Evolutionary conservation across 805 yeast species (phyloP).

Genomic region (Saccharomyces jurei): DNA sequence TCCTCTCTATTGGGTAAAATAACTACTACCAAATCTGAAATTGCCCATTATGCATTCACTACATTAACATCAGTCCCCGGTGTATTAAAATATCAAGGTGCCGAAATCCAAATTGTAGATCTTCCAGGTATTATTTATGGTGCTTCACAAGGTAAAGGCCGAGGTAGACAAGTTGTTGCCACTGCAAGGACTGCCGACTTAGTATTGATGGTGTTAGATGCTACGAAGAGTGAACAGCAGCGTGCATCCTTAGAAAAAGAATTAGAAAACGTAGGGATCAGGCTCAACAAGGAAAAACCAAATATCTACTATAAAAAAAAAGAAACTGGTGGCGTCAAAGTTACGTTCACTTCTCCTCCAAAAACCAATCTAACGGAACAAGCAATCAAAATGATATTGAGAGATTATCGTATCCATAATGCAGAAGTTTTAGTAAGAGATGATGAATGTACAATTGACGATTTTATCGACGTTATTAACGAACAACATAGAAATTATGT

Average conservation of each 20-base stretch:
- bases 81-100: slow-evolving; percentile 88
- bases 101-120: slow-evolving; percentile 95
- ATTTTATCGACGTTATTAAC: slow-evolving; percentile 84
- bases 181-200: slow-evolving; percentile 93
- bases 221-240: slow-evolving; percentile 89
- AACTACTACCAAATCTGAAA: slow-evolving; percentile 88
- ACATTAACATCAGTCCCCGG: slow-evolving; percentile 96
- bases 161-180: slow-evolving; percentile 94
- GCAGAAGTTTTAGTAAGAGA: slow-evolving; percentile 90
- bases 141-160: slow-evolving; percentile 93
- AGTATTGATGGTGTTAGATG: slow-evolving; percentile 88
- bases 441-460: slow-evolving; percentile 84
- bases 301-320: slow-evolving; percentile 68
- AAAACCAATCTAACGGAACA: slow-evolving; percentile 66
- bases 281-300: slow-evolving; percentile 76
- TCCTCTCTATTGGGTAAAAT: slow-evolving; percentile 83
- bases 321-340: slow-evolving; percentile 85
- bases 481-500: slow-evolving; percentile 81
- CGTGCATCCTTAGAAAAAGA: slow-evolving; percentile 80
- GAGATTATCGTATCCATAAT: slow-evolving; percentile 84
- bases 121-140: slow-evolving; percentile 96
- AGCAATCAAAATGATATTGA: slow-evolving; percentile 63
- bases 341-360: slow-evolving; percentile 75
- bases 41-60: slow-evolving; percentile 92
- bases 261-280: slow-evolving; percentile 86